phyloP scores from a whole-genome alignment of 306 rosid genomes.

The Biancaea sappan region DNA sequence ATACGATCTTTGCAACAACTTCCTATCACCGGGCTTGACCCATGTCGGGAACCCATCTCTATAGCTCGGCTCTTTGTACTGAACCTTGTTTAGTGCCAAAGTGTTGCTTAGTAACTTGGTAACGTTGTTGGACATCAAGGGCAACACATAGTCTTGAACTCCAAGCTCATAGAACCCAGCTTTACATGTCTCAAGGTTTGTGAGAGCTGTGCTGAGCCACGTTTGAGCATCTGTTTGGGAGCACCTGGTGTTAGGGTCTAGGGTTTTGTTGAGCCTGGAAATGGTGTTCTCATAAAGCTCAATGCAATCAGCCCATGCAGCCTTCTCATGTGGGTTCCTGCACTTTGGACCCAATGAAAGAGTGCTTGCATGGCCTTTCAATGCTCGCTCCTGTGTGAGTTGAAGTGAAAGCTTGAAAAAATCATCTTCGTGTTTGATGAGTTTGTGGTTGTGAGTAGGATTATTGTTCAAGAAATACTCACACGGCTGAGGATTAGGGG shows the following conservation, averaged over 20 bases:
- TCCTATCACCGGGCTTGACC: slow-evolving; percentile 58
- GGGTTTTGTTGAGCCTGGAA: slow-evolving; percentile 47
- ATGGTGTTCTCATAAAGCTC: slow-evolving; percentile 55
- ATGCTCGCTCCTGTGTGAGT: slow-evolving; percentile 50
- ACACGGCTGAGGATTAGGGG: slow-evolving; percentile 60
- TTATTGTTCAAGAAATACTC: slow-evolving; percentile 40
- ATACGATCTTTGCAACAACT: slow-evolving; percentile 49
- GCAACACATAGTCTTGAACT: slow-evolving; percentile 34
- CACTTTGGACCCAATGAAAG: slow-evolving; percentile 41
- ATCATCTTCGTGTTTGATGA: slow-evolving; percentile 49
- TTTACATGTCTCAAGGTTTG: slow-evolving; percentile 56
- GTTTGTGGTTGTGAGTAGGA: not conserved
- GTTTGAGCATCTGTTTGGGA: slow-evolving; percentile 51
- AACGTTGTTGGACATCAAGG: slow-evolving; percentile 54
- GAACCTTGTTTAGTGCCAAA: slow-evolving; percentile 48
- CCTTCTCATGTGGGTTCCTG: slow-evolving; percentile 34
- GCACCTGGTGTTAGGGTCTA: slow-evolving; percentile 26
- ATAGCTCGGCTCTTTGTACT: slow-evolving; percentile 3
- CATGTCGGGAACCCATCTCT: slow-evolving; percentile 55
- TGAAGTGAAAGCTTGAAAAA: slow-evolving; percentile 49
- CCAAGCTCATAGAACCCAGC: slow-evolving; percentile 56
- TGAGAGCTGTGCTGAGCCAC: slow-evolving; percentile 64
- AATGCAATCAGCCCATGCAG: slow-evolving; percentile 63
- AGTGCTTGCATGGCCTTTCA: slow-evolving; percentile 35
- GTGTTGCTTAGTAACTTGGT: slow-evolving; percentile 51